A percentile compares a stretch with the other conserved stretches of the same genome.
These are phyloP conservation scores for Colletotrichum agaves DNA, from an alignment of 2,329 filamentous ascomycete genomes.

Conservation along the genomic window DNA sequence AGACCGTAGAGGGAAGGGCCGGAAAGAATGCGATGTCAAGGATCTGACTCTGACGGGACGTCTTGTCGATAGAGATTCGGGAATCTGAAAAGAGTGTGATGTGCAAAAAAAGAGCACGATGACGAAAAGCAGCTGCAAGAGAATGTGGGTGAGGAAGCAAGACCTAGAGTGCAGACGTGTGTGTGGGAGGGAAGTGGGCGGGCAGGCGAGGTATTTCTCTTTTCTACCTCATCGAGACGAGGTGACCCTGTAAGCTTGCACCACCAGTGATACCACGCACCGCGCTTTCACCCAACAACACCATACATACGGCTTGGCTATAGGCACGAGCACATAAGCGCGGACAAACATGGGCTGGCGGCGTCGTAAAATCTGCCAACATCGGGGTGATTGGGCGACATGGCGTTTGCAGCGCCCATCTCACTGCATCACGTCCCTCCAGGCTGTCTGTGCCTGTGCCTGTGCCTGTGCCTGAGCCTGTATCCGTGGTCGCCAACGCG, in stretches of 20 bases:
- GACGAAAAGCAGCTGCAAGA: slow-evolving; percentile 35
- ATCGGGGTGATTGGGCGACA: slow-evolving; percentile 20
- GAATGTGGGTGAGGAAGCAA: slow-evolving; percentile 32
- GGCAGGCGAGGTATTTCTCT: slow-evolving; percentile 36
- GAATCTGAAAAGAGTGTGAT: slow-evolving; percentile 21
- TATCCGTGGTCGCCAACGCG: slow-evolving; percentile 24
- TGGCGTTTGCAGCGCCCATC: slow-evolving; percentile 16
- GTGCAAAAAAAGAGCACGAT: slow-evolving; percentile 33
- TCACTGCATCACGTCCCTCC: slow-evolving; percentile 12
- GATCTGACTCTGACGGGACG: slow-evolving; percentile 15
- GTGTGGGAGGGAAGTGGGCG: not conserved
- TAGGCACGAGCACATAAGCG: slow-evolving; percentile 12
- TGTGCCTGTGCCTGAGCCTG: slow-evolving; percentile 15
- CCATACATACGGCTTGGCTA: slow-evolving; percentile 5
- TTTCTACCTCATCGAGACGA: slow-evolving; percentile 12
- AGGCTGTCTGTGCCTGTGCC: slow-evolving; percentile 13
- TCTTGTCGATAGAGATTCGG: slow-evolving; percentile 27
- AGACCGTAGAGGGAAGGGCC: slow-evolving; percentile 5
- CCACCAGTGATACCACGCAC: not conserved
- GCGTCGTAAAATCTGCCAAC: slow-evolving; percentile 28
- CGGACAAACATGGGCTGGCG: slow-evolving; percentile 22
- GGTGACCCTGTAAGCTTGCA: slow-evolving; percentile 8
- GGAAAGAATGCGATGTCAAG: slow-evolving; percentile 28
- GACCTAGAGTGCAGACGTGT: slow-evolving; percentile 13
- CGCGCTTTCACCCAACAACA: not conserved